Base-by-base conservation (phyloP, 2,329 filamentous ascomycete genomes). In the Neurospora sp. region DNA sequence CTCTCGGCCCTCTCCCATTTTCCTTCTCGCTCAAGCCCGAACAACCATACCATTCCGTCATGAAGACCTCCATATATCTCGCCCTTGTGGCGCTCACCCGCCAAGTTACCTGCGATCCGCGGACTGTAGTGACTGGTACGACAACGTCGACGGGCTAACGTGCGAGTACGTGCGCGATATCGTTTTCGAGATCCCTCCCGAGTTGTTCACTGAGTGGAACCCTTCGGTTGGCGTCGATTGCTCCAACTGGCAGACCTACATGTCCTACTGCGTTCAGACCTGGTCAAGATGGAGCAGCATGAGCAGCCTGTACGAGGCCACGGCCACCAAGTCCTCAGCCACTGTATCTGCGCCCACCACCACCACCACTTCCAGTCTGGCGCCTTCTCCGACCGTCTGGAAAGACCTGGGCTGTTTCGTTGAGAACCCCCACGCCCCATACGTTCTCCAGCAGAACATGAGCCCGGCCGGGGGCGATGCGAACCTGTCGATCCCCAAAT, bases 391-490 rank as follows among this genome's bases (percentile, higher is more conserved):
- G 17, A 75, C 72, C 11, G 70, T 69, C 19, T 76, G 73, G 76
- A 70, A 66, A 33, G 72, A 78, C 33, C 70, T 78, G 66, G 82
- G 82, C 68, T 83, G 82, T 70, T 83, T 82, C 71, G 77, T 77
- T 57, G 80, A 83, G 70, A 77, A 78, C 65, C 70, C 76, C 1
- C 71, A 67, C 72, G 72, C 70, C 70, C 76, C 70, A 73, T 41
- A 41, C 39, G 72, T 71, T 77, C 73, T 78, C 76, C 76, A 76
- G 74, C 77, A 76, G 71, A 76, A 67, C 74, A 75, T 82, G 23
- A 76, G 74, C 70, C 68, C 72, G 52, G 46, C 71, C 66, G 72
- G 71, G 71, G 52, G 73, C 41, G 68, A 75, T 28, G 67, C 71
- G 10, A 74, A 74, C 28, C 70, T 82, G 52, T 81, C 80, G 6